Base-by-base conservation (phyloP, 1,139 yeast species). In the Yamadazyma taylorii region DNA sequence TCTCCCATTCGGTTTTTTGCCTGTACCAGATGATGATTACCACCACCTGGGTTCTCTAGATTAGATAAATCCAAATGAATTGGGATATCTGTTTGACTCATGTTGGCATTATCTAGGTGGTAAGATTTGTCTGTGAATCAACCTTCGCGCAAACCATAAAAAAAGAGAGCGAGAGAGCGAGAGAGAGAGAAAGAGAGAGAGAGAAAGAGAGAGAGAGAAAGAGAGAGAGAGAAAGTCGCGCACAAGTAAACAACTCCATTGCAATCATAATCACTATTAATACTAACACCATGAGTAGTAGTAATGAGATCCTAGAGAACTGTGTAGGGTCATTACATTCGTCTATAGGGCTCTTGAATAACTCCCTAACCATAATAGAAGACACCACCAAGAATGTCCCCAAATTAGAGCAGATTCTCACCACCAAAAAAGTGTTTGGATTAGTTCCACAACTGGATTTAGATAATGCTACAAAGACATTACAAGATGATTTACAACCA, bases 361-460 rank as follows among this genome's bases (percentile, higher is more conserved):
- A 55, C n/a, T 58, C 73, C 2, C 51, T 62, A 36, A 46, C 48
- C 16, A 38, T 54, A 7, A 47, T 71, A 8, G 61, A 59, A n/a
- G 55, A 53, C 1, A 54, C 69, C 5, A 66, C 72, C 8, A 45
- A 48, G 32, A 71, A 67, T 38, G 61, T 64, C 7, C 57, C 63
- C 8, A 45, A 74, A 17, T 50, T 69, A 34, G 56, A 55, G 35
- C 57, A 55, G 27, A 66, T 69, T 16, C 50, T 70, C 17, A 44
- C 51, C 23, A 65, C 74, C 9, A 55, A 61, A 17, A 61, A 62
- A 36, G 70, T 69, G 24, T 71, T 65, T 53, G 75, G 71, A 6
- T 47, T 71, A 24, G 66, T 69, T 1, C 73, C 77, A 1, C 70
- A 66, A 40, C 51, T 54, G 41, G 77, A 71, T 44, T 43, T 69